Evolutionary conservation across 768 basidiomycete genomes (phyloP).

Genomic region (Russula griseocarnosa): DNA sequence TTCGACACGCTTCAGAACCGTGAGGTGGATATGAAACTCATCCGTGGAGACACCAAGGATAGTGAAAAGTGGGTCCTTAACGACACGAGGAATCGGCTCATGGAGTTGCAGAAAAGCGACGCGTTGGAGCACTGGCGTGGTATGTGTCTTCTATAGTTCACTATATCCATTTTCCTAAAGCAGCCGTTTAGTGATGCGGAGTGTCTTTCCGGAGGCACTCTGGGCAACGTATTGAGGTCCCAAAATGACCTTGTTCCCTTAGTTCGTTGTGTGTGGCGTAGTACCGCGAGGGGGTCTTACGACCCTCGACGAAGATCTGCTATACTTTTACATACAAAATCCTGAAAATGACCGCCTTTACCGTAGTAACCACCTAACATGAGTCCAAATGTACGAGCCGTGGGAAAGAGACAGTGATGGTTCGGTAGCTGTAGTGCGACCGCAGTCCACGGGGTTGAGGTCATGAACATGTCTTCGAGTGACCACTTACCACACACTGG

Average conservation of each 20-base stretch:
- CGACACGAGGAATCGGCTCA: conserved; percentile 59
- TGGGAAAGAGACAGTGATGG: not conserved
- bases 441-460: not conserved
- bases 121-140: conserved; percentile 73
- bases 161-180: not conserved
- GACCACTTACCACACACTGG: conserved; percentile 16
- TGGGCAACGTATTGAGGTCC: conserved; percentile 71
- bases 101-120: conserved; percentile 59
- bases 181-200: conserved; percentile 60
- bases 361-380: too few species aligned
- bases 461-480: conserved; percentile 17
- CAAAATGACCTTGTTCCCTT: too few species aligned
- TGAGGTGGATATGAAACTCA: conserved; percentile 27
- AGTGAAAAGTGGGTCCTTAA: conserved; percentile 51
- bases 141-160: conserved; percentile 37
- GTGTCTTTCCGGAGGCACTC: conserved; percentile 62
- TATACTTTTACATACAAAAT: too few species aligned
- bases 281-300: too few species aligned
- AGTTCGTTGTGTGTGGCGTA: not conserved
- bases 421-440: not conserved
- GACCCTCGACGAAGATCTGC: too few species aligned
- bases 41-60: conserved; percentile 35
- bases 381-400: not conserved
- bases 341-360: too few species aligned
- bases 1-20: conserved; percentile 43